Evolutionary conservation across 1,284 basidiomycete genomes (phyloP).

Genomic region (Rhodotorula sp.): DNA sequence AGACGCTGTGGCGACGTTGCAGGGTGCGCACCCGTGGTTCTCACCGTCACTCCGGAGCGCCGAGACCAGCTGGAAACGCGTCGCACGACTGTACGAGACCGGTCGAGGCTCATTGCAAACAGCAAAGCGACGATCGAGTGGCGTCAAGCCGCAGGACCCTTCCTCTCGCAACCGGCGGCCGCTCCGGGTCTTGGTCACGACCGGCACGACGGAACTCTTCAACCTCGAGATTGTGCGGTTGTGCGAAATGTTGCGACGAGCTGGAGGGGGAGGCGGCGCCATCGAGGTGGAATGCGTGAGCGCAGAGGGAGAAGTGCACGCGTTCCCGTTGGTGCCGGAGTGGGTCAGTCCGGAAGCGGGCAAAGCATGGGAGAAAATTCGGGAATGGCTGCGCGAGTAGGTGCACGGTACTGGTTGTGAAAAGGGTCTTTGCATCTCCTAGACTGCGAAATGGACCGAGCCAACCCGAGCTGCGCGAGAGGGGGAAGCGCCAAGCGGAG

Average conservation of each 20-base stretch:
- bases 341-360: slow-evolving; percentile 34
- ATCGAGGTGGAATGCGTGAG: slow-evolving; percentile 28
- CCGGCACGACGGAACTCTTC: slow-evolving; percentile 40
- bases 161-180: neutral
- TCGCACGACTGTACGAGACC: slow-evolving; percentile 14
- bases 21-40: slow-evolving; percentile 22
- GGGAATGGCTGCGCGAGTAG: slow-evolving; percentile 21
- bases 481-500: no score
- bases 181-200: slow-evolving; percentile 24
- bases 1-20: neutral
- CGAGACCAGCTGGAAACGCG: slow-evolving; percentile 5
- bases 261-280: neutral
- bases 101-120: no score
- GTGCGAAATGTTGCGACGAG: slow-evolving; percentile 15
- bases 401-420: no score
- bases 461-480: no score
- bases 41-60: slow-evolving; percentile 34
- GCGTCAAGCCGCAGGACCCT: no score
- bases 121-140: neutral
- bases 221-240: slow-evolving; percentile 29
- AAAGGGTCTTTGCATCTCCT: neutral
- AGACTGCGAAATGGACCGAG: no score
- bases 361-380: slow-evolving; percentile 22
- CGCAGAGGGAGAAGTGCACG: slow-evolving; percentile 39
- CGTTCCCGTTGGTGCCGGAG: slow-evolving; percentile 39